Evolutionary conservation across 768 basidiomycete genomes (phyloP).

Genomic region (Boletus coccyginus): DNA sequence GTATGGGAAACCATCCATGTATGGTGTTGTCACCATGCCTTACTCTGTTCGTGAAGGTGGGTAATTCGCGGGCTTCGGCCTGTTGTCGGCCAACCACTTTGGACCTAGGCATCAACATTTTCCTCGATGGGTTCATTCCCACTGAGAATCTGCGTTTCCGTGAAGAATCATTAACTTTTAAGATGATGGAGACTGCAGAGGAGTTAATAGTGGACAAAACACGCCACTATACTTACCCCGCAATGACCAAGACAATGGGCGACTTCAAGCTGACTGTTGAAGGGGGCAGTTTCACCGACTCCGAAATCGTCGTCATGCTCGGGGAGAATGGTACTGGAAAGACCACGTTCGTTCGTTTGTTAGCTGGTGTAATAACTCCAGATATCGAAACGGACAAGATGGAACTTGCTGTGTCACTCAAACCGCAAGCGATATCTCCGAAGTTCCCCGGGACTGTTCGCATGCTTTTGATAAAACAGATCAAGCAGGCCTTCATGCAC

Average conservation of each 20-base stretch:
- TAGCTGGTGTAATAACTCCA: slow-evolving; percentile 84
- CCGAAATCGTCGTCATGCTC: slow-evolving; percentile 98
- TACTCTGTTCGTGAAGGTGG: slow-evolving; percentile 95
- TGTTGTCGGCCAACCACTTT: background rate
- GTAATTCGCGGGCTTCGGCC: slow-evolving; percentile 12
- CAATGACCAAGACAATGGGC: slow-evolving; percentile 97
- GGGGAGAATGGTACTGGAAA: slow-evolving; percentile 99
- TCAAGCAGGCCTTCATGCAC: slow-evolving; percentile 96
- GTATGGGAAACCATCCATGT: slow-evolving; percentile 96
- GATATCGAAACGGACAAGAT: slow-evolving; percentile 83
- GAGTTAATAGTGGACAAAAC: slow-evolving; percentile 86
- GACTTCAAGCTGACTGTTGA: slow-evolving; percentile 94
- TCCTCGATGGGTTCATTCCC: slow-evolving; percentile 97
- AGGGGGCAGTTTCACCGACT: slow-evolving; percentile 91
- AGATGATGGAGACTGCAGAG: slow-evolving; percentile 96
- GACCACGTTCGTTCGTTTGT: slow-evolving; percentile 94
- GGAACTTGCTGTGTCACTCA: slow-evolving; percentile 84
- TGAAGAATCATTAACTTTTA: slow-evolving; percentile 93
- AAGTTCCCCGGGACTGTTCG: slow-evolving; percentile 98
- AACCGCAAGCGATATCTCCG: slow-evolving; percentile 98
- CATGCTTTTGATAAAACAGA: slow-evolving; percentile 90
- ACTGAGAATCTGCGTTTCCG: slow-evolving; percentile 99
- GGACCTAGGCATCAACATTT: slow-evolving; percentile 90
- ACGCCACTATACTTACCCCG: slow-evolving; percentile 85
- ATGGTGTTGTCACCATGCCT: slow-evolving; percentile 99